Base-by-base conservation (phyloP, 2,329 filamentous ascomycete genomes). In the Akanthomyces dipterigenus region DNA sequence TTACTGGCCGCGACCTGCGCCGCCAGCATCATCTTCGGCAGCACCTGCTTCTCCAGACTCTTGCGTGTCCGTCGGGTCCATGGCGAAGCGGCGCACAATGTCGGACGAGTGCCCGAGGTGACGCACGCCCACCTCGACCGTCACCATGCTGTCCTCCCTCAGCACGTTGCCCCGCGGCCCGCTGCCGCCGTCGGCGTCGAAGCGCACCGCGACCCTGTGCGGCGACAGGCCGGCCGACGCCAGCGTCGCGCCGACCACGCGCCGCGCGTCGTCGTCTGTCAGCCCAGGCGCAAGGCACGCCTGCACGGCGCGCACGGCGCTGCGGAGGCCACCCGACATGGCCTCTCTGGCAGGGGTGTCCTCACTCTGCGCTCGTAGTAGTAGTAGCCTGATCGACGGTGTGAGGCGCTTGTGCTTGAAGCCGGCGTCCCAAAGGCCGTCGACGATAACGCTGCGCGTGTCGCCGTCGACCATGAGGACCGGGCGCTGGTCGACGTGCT, bases 381-480 rank as follows among this genome's bases (percentile, higher is more conserved):
- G 76, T 0, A 87, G 82, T 28, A 79, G 76, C 67, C 87, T 83
- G 9, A 82, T 82, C 55, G 81, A 78, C 0, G 79, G 78, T 34
- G 71, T 74, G 3, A 87, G 72, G 3, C 84, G 84, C 1, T 81
- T 67, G 2, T 84, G 80, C n/a, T 80, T 72, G 64, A 88, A 86
- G 0, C 83, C 83, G 48, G 76, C 78, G 0, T 71, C 67, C 2
- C 74, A 75, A 0, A 88, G 74, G 0, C 85, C 85, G 2, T 84
- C 78, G 43, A 81, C 77, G 55, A 88, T 86, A 68, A 81, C 87
- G 68, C 87, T 83, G 2, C 85, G 78, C 68, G 87, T 85, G 67
- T 87, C 85, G 64, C 87, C 84, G 64, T 88, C 85, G 16, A 85
- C 78, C 80, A 87, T 85, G n/a, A 88, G 64, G n/a, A 68, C 78